phyloP scores from a whole-genome alignment of 768 basidiomycete genomes.

The Exsudoporus frostii region DNA sequence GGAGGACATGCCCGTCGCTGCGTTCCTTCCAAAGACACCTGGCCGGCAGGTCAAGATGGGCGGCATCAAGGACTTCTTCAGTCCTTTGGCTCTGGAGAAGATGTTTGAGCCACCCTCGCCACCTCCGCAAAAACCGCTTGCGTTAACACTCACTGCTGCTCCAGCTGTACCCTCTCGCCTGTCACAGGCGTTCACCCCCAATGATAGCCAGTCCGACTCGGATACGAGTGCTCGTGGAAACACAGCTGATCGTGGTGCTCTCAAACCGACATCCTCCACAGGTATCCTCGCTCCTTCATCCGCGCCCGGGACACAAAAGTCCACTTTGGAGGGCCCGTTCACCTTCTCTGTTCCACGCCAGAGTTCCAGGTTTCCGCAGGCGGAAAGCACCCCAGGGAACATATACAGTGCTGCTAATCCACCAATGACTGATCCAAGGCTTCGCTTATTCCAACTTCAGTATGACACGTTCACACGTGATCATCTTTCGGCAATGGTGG shows the following conservation, averaged over 20 bases:
- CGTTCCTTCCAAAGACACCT: slow-evolving; percentile 65
- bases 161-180: slow-evolving; percentile 35
- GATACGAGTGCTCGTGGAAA: slow-evolving; percentile 14
- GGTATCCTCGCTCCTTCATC: slow-evolving; percentile 6
- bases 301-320: slow-evolving; percentile 40
- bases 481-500: slow-evolving; percentile 90
- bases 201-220: slow-evolving; percentile 27
- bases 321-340: slow-evolving; percentile 58
- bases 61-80: slow-evolving; percentile 81
- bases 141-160: slow-evolving; percentile 26
- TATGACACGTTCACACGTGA: slow-evolving; percentile 97
- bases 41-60: slow-evolving; percentile 52
- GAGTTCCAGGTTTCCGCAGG: slow-evolving; percentile 43
- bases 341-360: slow-evolving; percentile 68
- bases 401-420: slow-evolving; percentile 20
- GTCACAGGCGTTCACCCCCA: slow-evolving; percentile 35
- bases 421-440: slow-evolving; percentile 63
- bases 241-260: slow-evolving; percentile 5
- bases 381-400: slow-evolving; percentile 56
- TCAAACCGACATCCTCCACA: slow-evolving; percentile 9
- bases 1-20: slow-evolving; percentile 56
- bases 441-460: slow-evolving; percentile 87
- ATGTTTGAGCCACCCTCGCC: slow-evolving; percentile 96
- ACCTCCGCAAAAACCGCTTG: slow-evolving; percentile 36
- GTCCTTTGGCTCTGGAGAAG: slow-evolving; percentile 77